Percentiles rank a stretch among this genome's conserved stretches.
phyloP scores from a whole-genome alignment of 2,329 filamentous ascomycete species.

The Podosphaera fusca region DNA sequence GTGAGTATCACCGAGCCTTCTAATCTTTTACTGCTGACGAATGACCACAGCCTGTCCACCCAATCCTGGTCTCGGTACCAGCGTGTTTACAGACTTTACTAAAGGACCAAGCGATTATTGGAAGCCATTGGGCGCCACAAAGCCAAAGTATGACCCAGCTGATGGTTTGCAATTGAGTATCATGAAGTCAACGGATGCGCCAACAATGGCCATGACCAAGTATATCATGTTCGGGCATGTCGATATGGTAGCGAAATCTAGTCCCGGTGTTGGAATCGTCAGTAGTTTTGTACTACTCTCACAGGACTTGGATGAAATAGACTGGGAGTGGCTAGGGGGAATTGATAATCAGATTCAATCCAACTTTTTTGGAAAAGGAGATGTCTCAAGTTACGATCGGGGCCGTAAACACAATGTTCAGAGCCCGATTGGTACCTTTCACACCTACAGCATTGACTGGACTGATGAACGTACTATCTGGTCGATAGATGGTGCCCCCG shows the following conservation, averaged over 20 bases:
- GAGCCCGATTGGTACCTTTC: conserved; percentile 20
- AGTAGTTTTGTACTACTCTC: conserved; percentile 26
- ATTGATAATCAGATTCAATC: conserved; percentile 19
- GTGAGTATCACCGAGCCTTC: conserved; percentile 7
- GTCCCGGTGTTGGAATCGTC: conserved; percentile 25
- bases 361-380: conserved; percentile 32
- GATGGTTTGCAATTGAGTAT: conserved; percentile 27
- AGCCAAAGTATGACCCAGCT: conserved; percentile 17
- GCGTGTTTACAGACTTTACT: conserved; percentile 21
- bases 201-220: conserved; percentile 22
- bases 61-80: conserved; percentile 20
- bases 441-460: conserved; percentile 50
- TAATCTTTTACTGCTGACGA: not conserved
- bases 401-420: conserved; percentile 19
- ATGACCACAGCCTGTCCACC: conserved; percentile 18
- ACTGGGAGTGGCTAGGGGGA: conserved; percentile 22
- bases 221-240: conserved; percentile 31
- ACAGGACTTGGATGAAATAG: conserved; percentile 28
- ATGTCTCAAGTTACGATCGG: conserved; percentile 27
- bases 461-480: conserved; percentile 32
- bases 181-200: conserved; percentile 23
- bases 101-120: conserved; percentile 26
- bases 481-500: conserved; percentile 28
- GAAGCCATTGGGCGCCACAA: conserved; percentile 26
- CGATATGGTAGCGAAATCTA: conserved; percentile 23